A percentile compares a stretch with the other conserved stretches of the same genome.
phyloP scores from a whole-genome alignment of 768 basidiomycete species.

The Lenzites betulinus region DNA sequence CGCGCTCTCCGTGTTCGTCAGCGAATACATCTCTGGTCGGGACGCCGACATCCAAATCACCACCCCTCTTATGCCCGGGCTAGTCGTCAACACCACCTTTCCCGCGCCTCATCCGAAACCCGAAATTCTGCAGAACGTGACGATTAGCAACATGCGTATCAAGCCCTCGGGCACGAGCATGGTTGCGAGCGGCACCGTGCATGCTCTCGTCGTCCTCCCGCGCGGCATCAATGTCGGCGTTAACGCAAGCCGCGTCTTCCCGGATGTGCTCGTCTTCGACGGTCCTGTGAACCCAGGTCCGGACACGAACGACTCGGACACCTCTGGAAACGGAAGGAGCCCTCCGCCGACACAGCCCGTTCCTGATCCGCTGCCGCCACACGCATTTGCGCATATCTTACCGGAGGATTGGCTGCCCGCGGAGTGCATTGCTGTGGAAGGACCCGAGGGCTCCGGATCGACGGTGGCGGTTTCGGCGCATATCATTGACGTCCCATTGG shows the following conservation, averaged over 20 bases:
- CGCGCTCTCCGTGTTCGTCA: constrained; percentile 61
- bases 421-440: constrained; percentile 43
- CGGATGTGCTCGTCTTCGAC: constrained; percentile 79
- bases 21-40: constrained; percentile 60
- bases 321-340: constrained; percentile 1
- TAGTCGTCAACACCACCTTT: constrained; percentile 52
- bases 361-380: constrained; percentile 66
- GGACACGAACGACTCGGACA: constrained; percentile 13
- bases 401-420: constrained; percentile 69
- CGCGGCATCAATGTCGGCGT: constrained; percentile 66
- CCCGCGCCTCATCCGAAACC: constrained; percentile 69
- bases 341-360: constrained; percentile 49
- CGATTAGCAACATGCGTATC: constrained; percentile 76
- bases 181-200: constrained; percentile 70
- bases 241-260: constrained; percentile 63
- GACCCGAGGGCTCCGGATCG: constrained; percentile 49
- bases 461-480: constrained; percentile 62
- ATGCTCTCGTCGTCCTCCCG: constrained; percentile 67
- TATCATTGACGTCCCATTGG: constrained; percentile 71
- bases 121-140: constrained; percentile 67
- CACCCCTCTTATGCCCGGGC: constrained; percentile 52
- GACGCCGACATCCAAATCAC: constrained; percentile 60
- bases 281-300: constrained; percentile 58
- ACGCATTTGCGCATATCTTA: constrained; percentile 75
- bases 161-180: constrained; percentile 49